Evolutionary conservation across 371 early-diverging fungal genomes (phyloP), one percentile per base, ranked within the genome.

Genomic region (Smittium mucronatum): DNA sequence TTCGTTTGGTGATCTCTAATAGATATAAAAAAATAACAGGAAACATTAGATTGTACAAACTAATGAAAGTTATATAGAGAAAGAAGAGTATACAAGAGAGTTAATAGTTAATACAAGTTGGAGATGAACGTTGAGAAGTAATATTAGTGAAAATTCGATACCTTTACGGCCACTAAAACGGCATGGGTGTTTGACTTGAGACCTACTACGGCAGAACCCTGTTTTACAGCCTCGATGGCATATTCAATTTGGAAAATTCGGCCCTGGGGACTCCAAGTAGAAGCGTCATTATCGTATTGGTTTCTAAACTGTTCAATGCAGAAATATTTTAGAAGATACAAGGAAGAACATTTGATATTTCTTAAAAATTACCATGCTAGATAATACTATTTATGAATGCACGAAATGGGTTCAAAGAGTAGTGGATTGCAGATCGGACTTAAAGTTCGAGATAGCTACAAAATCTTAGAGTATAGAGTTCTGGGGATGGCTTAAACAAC

Each of bases 161-260:
- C 96, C 88, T 98, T 97, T 69, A 96, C 81, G 2, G 88, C 94
- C 17, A 94, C 82, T n/a, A 98, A 79, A 29, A 97, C 89, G 0
- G 88, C 94, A 75, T 93, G 89, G 58, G 87, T 88, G 58, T 89
- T 89, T 58, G 91, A 92, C 71, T 89, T 85, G 64, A 96, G 74
- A 21, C 97, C 98, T 63, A 98, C 95, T 47, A 91, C 92, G 15
- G 97, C 97, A 2, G 97, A 94, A 36, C 99, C 99, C 78, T 97
- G 97, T 81, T 98, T 97, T 58, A 98, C 98, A 35, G 99, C 99
- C 83, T 98, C 98, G 71, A 95, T 90, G 31, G 99, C 98, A 78
- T 98, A 98, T 80, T 98, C 99, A 60, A 98, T 87, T 81, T 98
- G 99, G 84, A 93, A 93, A 70, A 98, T 86, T 71, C 99, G 92